Conservation (phyloP, 371 early-diverging fungal species). For the Mucor irregularis region DNA sequence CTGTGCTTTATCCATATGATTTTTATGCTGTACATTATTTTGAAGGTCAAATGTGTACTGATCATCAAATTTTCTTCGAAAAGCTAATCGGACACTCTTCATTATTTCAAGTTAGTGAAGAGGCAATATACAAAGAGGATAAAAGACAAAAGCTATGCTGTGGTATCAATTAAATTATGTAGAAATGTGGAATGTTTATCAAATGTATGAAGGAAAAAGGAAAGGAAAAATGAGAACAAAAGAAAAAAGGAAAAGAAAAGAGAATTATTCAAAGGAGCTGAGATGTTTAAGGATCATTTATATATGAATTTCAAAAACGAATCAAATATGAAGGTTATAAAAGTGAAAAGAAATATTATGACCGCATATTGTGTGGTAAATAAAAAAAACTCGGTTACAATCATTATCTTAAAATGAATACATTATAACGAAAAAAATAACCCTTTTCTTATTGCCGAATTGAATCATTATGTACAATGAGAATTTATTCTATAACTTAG, state of each 20-base stretch:
- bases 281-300: too few relatives aligned
- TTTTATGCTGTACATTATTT: slow-evolving; percentile 37
- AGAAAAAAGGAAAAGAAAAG: background rate
- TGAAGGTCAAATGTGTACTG: slow-evolving; percentile 49
- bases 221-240: background rate
- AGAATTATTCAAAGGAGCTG: background rate
- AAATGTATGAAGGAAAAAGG: background rate
- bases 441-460: too few relatives aligned
- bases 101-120: slow-evolving; percentile 7
- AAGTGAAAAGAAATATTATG: too few relatives aligned
- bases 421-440: too few relatives aligned
- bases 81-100: slow-evolving; percentile 34
- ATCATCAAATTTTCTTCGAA: slow-evolving; percentile 39
- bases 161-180: background rate
- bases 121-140: slow-evolving; percentile 3
- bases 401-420: too few relatives aligned
- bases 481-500: background rate
- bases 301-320: too few relatives aligned
- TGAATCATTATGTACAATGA: too few relatives aligned
- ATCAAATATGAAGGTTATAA: too few relatives aligned
- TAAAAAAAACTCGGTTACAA: background rate
- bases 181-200: slow-evolving; percentile 9
- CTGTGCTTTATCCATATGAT: slow-evolving; percentile 1
- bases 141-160: slow-evolving; percentile 2
- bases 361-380: background rate